These are phyloP conservation scores for Mrakiaceae sp. DNA, from an alignment of 1,284 basidiomycete species.

Conservation along the genomic window DNA sequence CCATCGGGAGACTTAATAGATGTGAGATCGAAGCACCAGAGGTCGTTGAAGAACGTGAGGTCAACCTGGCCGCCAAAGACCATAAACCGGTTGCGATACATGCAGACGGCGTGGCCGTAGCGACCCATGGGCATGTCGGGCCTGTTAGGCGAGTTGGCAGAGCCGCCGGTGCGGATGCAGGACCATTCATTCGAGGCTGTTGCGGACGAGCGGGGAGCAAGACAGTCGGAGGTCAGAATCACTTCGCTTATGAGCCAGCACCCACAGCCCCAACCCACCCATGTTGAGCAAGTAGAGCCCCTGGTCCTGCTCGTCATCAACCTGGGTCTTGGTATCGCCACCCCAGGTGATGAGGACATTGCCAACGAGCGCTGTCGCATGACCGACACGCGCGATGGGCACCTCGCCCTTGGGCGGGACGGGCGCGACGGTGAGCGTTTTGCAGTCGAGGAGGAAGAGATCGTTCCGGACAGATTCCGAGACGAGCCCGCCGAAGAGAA, in stretches of 20 bases:
- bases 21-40: slow-evolving; percentile 94
- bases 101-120: slow-evolving; percentile 91
- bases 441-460: slow-evolving; percentile 77
- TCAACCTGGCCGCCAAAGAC: slow-evolving; percentile 98
- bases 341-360: slow-evolving; percentile 97
- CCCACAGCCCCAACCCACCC: slow-evolving; percentile 42
- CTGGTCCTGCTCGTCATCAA: slow-evolving; percentile 79
- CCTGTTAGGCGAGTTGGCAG: background rate
- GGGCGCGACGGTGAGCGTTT: slow-evolving; percentile 62
- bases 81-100: slow-evolving; percentile 84
- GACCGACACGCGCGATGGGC: slow-evolving; percentile 83
- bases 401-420: slow-evolving; percentile 82
- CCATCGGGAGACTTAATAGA: slow-evolving; percentile 42
- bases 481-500: slow-evolving; percentile 94
- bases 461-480: slow-evolving; percentile 86
- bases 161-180: slow-evolving; percentile 13
- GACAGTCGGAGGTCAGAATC: too few species aligned
- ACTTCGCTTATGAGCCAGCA: background rate
- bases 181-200: slow-evolving; percentile 15
- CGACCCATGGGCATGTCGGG: slow-evolving; percentile 56
- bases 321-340: slow-evolving; percentile 74
- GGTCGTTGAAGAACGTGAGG: slow-evolving; percentile 85
- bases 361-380: slow-evolving; percentile 89
- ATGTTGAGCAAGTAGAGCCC: slow-evolving; percentile 91
- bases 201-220: background rate